Percentiles rank a stretch among this genome's conserved stretches.
Evolutionary conservation across 768 basidiomycete genomes (phyloP).

Genomic region (Mycena polygramma): DNA sequence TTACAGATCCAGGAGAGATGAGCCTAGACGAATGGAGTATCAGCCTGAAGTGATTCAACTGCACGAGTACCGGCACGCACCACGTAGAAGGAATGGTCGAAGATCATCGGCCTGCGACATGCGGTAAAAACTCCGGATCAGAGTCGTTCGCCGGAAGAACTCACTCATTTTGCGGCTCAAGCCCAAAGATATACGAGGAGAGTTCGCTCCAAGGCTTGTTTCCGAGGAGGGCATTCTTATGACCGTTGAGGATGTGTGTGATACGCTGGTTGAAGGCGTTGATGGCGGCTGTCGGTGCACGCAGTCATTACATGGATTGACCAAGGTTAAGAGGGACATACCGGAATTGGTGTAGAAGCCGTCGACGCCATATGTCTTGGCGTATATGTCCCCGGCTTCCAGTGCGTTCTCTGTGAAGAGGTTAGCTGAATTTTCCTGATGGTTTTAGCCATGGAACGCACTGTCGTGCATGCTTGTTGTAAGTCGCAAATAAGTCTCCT

Average conservation of each 20-base stretch:
- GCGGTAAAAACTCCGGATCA: not conserved
- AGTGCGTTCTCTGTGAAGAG: slow-evolving; percentile 47
- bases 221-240: slow-evolving; percentile 50
- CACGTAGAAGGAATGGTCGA: slow-evolving; percentile 38
- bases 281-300: slow-evolving; percentile 40
- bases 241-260: slow-evolving; percentile 49
- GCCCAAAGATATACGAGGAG: slow-evolving; percentile 52
- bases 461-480: not conserved
- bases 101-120: slow-evolving; percentile 42
- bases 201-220: slow-evolving; percentile 53
- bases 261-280: slow-evolving; percentile 51
- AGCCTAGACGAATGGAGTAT: slow-evolving; percentile 5
- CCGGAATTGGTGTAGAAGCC: slow-evolving; percentile 49
- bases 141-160: not conserved
- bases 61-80: not conserved
- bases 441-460: not conserved
- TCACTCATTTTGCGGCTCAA: slow-evolving; percentile 53
- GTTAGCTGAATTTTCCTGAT: slow-evolving; percentile 22
- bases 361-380: slow-evolving; percentile 44
- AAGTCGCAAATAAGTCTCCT: not conserved
- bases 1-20: slow-evolving; percentile 40
- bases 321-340: slow-evolving; percentile 3
- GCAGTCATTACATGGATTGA: not conserved
- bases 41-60: not conserved
- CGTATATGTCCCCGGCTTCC: slow-evolving; percentile 49